phyloP scores from a whole-genome alignment of 148 eudicot genomes.

The Rhododendron griersonianum region DNA sequence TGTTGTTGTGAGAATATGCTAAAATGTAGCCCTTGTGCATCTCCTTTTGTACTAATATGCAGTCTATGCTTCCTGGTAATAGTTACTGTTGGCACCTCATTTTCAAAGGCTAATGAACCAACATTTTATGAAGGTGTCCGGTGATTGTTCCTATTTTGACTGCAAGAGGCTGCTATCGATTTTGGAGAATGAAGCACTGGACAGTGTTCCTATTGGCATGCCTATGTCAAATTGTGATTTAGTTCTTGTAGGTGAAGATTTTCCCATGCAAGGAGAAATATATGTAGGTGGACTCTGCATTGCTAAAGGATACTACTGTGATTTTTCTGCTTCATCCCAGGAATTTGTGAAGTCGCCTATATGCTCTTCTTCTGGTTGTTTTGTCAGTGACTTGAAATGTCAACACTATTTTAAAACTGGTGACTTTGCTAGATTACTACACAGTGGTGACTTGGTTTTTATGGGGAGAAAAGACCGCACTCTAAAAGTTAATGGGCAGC shows the following conservation, averaged over 20 bases:
- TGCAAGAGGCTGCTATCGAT: conserved; percentile 53
- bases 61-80: neutral
- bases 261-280: conserved; percentile 64
- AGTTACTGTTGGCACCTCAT: neutral
- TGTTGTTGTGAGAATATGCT: neutral
- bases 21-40: neutral
- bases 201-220: conserved; percentile 76
- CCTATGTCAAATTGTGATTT: conserved; percentile 66
- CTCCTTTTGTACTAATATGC: neutral
- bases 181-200: conserved; percentile 50
- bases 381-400: conserved; percentile 18
- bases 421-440: conserved; percentile 68
- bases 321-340: conserved; percentile 28
- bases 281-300: conserved; percentile 65
- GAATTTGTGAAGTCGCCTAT: conserved; percentile 33
- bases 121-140: conserved; percentile 46
- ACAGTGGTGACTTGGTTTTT: conserved; percentile 66
- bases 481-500: conserved; percentile 80
- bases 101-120: conserved; percentile 11
- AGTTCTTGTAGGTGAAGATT: conserved; percentile 53
- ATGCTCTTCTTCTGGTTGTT: conserved; percentile 20
- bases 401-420: conserved; percentile 63
- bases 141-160: conserved; percentile 90
- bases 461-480: conserved; percentile 83
- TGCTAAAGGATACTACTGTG: conserved; percentile 59